These are phyloP conservation scores for Hanseniaspora hatyaiensis DNA, from an alignment of 805 yeast genomes.

Conservation along the genomic window DNA sequence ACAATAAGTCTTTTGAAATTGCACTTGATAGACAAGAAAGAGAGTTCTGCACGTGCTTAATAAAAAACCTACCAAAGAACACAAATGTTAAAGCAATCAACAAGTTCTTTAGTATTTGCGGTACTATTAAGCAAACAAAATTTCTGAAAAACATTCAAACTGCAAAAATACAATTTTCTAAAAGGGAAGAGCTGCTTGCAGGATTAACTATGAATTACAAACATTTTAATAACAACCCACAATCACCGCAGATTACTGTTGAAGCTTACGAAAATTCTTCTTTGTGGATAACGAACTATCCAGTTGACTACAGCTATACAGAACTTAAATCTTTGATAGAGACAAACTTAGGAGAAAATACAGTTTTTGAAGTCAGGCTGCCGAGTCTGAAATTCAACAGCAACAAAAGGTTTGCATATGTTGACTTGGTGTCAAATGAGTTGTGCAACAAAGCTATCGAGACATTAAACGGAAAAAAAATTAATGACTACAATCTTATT, in stretches of 20 bases:
- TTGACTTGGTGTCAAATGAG: slow-evolving; percentile 40
- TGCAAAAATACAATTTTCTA: slow-evolving; percentile 51
- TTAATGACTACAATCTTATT: slow-evolving; percentile 35
- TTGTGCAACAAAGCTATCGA: slow-evolving; percentile 37
- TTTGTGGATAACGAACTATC: slow-evolving; percentile 64
- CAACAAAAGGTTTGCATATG: slow-evolving; percentile 60
- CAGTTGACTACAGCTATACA: slow-evolving; percentile 39
- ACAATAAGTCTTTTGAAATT: too few relatives aligned
- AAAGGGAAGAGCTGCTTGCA: slow-evolving; percentile 38
- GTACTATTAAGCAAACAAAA: slow-evolving; percentile 35
- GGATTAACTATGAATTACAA: slow-evolving; percentile 54
- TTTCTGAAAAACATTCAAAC: slow-evolving; percentile 21
- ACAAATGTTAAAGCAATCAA: slow-evolving; percentile 33
- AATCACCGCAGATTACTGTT: slow-evolving; percentile 36
- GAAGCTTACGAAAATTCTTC: slow-evolving; percentile 38
- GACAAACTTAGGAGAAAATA: slow-evolving; percentile 26
- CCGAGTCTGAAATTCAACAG: slow-evolving; percentile 50
- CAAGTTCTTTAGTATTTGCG: slow-evolving; percentile 50
- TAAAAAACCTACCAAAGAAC: slow-evolving; percentile 36
- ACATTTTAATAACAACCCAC: slow-evolving; percentile 25
- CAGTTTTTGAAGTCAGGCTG: slow-evolving; percentile 42
- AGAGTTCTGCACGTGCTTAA: slow-evolving; percentile 49
- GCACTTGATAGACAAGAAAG: slow-evolving; percentile 29
- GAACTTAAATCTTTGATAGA: slow-evolving; percentile 35
- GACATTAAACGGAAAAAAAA: slow-evolving; percentile 31